Conservation (phyloP, 352 stramenopile genomes). For the Phytophthora brassicae region DNA sequence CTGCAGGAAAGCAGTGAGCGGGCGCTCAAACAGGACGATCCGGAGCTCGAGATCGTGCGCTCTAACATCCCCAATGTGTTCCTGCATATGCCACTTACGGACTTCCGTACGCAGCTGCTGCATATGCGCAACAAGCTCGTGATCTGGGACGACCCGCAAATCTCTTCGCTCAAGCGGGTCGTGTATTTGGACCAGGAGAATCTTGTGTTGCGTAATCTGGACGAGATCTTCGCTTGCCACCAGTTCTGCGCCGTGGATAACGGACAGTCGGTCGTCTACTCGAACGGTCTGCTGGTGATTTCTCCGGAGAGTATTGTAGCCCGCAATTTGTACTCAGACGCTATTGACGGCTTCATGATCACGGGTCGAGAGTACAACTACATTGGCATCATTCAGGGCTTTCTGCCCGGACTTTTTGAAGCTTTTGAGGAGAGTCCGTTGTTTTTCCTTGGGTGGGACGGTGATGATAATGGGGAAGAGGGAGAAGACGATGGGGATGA, state of each 20-base stretch:
- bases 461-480: constrained; percentile 38
- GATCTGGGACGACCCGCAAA: constrained; percentile 74
- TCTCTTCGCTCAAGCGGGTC: constrained; percentile 65
- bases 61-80: constrained; percentile 74
- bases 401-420: constrained; percentile 78
- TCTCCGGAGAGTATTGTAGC: constrained; percentile 66
- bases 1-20: constrained; percentile 38
- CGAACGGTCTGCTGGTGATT: constrained; percentile 81
- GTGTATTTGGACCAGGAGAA: constrained; percentile 84
- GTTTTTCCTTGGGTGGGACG: constrained; percentile 60
- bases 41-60: constrained; percentile 64
- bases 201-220: constrained; percentile 72
- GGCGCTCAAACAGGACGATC: constrained; percentile 56
- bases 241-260: constrained; percentile 85
- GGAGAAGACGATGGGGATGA: constrained; percentile 33
- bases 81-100: constrained; percentile 51
- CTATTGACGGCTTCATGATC: constrained; percentile 85
- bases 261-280: constrained; percentile 78
- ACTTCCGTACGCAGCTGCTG: constrained; percentile 68
- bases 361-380: constrained; percentile 82
- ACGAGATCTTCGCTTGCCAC: constrained; percentile 81
- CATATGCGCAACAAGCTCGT: constrained; percentile 85
- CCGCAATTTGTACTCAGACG: constrained; percentile 79
- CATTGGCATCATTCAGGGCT: constrained; percentile 79
- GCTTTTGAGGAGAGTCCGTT: constrained; percentile 79